Base-by-base conservation (phyloP, 495 filamentous ascomycete species). In the Penicillium argentinense region DNA sequence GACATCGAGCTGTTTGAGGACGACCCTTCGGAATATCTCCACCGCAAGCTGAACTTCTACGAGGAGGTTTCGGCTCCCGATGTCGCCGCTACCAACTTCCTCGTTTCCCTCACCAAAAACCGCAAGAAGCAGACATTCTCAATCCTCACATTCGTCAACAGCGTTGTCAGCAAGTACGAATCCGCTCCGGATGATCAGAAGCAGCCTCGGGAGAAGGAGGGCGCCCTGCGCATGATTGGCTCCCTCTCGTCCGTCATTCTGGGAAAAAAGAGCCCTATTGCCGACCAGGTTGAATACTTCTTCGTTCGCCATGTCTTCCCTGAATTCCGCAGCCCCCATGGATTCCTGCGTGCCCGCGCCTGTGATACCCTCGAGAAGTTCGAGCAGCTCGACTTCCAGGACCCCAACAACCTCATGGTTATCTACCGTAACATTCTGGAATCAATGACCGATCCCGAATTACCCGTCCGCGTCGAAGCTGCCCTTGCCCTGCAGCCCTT, bases 351-450 rank as follows among this genome's bases (percentile, higher is more conserved):
- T 45, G 93, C 93, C 18, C 87, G 93, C 49, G 95, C 93, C 44
- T 98, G 93, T 64, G 91, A 97, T 58, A 96, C 91, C 1, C 78
- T 98, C 39, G 95, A 96, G 76, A 97, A 97, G 66, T 98, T 98
- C 53, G 89, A 96, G 67, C 83, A 89, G 63, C 82, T 98, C 41
- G 86, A 97, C 59, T 98, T 97, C 79, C 87, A 95, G 69, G 91
- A 98, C 49, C 79, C 85, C 14, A 88, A 88, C 72, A 97, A 97
- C 67, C 83, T 98, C 24, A 86, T 96, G 58, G 81, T 89, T 49
- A 91, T 97, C 53, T 98, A 98, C 71, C 83, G 89, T 16, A 95
- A 98, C 62, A 97, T 98, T 51, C 76, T 98, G 13, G 89, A 97
- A 66, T 95, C 89, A 47, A 95, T 98, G 89, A 89, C 93, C 5